phyloP scores from a whole-genome alignment of 768 basidiomycete genomes.

The Termitomyces bulborhizus region DNA sequence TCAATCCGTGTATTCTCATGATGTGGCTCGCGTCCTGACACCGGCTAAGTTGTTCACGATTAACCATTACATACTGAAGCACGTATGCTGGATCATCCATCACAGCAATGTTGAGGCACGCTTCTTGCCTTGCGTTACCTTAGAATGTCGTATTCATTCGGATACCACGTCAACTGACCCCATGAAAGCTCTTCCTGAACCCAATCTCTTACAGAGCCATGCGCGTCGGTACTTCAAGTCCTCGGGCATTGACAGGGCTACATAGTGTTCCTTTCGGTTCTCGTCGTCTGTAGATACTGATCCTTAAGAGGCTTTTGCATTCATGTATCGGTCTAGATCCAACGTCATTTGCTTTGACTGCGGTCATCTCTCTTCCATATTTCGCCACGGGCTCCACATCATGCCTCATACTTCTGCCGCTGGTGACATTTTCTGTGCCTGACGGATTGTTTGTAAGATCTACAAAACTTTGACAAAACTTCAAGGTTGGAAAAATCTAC shows the following conservation, averaged over 20 bases:
- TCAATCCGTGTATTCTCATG: too few relatives aligned
- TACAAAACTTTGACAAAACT: too few relatives aligned
- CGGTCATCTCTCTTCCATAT: not conserved
- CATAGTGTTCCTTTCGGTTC: not conserved
- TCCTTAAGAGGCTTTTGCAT: not conserved
- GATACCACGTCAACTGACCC: not conserved
- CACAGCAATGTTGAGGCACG: not conserved
- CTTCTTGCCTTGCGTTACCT: not conserved
- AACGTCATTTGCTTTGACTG: not conserved
- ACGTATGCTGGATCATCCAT: not conserved
- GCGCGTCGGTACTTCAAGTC: not conserved
- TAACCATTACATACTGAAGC: not conserved
- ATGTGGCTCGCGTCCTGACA: not conserved
- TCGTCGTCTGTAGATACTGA: not conserved
- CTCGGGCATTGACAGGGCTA: not conserved
- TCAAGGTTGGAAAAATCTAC: too few relatives aligned
- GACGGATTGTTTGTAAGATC: not conserved
- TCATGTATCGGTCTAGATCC: not conserved
- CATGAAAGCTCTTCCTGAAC: not conserved
- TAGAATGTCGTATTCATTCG: not conserved
- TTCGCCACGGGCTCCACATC: not conserved
- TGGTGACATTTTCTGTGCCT: not conserved
- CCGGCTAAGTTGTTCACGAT: not conserved
- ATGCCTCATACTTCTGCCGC: not conserved
- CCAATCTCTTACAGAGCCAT: not conserved